Percentiles rank a stretch among this genome's conserved stretches.
Conservation (phyloP, 148 eudicot genomes). For the Silene conica region DNA sequence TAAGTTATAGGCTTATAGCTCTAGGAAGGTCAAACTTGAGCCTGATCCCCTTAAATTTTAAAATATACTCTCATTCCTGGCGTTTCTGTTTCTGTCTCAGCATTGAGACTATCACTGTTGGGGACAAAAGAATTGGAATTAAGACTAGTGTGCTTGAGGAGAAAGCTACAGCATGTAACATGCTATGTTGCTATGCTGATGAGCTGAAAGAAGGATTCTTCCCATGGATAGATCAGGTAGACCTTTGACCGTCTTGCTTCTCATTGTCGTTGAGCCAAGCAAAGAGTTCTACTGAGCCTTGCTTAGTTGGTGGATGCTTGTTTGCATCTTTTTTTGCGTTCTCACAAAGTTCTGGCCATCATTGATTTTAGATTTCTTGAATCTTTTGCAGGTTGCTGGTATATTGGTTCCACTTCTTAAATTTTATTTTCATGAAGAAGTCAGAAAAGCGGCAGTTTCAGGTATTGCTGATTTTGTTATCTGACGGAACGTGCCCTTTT, state of each 20-base stretch:
- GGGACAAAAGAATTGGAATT: constrained; percentile 95
- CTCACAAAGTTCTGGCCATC: neutral
- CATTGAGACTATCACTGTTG: constrained; percentile 97
- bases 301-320: constrained; percentile 1
- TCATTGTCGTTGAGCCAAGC: neutral
- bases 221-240: constrained; percentile 98
- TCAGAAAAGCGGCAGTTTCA: constrained; percentile 92
- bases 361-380: constrained; percentile 1
- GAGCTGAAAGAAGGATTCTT: constrained; percentile 96
- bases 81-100: constrained; percentile 40
- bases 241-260: neutral
- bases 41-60: neutral
- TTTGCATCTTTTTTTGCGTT: neutral
- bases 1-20: constrained; percentile 5
- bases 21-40: neutral
- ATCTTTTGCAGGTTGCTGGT: constrained; percentile 71
- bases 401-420: constrained; percentile 89
- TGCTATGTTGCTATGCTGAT: constrained; percentile 97
- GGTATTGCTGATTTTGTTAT: constrained; percentile 37
- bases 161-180: constrained; percentile 98
- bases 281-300: neutral
- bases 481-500: neutral
- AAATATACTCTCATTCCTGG: neutral
- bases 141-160: constrained; percentile 98
- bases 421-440: constrained; percentile 98